Conservation (phyloP, 176 grass and related monocot genomes). For the Carex pumila region DNA sequence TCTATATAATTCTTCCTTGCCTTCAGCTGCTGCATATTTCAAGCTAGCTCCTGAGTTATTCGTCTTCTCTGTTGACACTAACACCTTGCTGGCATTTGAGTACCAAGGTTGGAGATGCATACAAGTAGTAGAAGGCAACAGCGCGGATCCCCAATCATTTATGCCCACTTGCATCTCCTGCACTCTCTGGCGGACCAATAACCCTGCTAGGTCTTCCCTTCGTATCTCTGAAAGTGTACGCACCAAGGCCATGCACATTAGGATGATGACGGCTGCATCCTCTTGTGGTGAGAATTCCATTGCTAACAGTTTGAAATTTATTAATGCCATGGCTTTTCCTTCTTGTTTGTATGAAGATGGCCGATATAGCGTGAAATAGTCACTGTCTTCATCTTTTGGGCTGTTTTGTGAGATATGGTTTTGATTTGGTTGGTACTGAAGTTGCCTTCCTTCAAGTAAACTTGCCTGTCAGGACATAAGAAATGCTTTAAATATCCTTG, state of each 20-base stretch:
- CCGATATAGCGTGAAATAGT: slow-evolving; percentile 64
- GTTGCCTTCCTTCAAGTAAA: slow-evolving; percentile 57
- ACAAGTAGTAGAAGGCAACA: slow-evolving; percentile 39
- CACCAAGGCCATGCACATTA: slow-evolving; percentile 62
- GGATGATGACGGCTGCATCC: slow-evolving; percentile 58
- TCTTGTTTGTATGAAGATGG: slow-evolving; percentile 41
- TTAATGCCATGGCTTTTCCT: slow-evolving; percentile 55
- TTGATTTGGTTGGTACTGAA: slow-evolving; percentile 62
- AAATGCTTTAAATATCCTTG: neutral
- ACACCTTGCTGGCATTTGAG: slow-evolving; percentile 46
- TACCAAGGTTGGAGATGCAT: slow-evolving; percentile 64
- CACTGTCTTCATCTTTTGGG: slow-evolving; percentile 36
- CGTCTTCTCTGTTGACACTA: slow-evolving; percentile 40
- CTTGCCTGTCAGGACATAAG: slow-evolving; percentile 35
- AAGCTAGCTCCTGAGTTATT: slow-evolving; percentile 19
- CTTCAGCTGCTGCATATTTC: slow-evolving; percentile 68
- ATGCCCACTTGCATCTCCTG: slow-evolving; percentile 39
- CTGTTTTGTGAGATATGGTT: slow-evolving; percentile 18
- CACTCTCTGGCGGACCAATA: slow-evolving; percentile 70
- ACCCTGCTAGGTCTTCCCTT: slow-evolving; percentile 60
- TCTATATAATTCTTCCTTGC: slow-evolving; percentile 68
- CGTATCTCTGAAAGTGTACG: slow-evolving; percentile 64
- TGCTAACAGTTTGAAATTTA: slow-evolving; percentile 76
- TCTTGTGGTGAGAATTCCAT: slow-evolving; percentile 78
- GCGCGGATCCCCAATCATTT: slow-evolving; percentile 69